phyloP scores from a whole-genome alignment of 2,329 filamentous ascomycete genomes.

The Hypoxylon sp. region DNA sequence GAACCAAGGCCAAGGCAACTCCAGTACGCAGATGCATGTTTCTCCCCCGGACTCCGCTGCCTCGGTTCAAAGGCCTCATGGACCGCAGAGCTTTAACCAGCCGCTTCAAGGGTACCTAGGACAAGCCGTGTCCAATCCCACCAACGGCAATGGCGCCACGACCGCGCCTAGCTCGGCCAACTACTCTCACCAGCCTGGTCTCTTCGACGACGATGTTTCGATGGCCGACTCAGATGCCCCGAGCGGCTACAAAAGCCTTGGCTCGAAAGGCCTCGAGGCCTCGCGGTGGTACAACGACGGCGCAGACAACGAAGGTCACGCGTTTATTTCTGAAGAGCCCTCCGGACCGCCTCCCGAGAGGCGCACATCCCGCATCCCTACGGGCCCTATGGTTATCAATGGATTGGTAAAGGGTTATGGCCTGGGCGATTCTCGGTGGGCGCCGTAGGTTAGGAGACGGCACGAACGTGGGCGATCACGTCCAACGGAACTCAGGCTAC shows the following conservation, averaged over 20 bases:
- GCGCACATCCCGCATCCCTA: not conserved
- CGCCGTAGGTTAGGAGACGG: not conserved
- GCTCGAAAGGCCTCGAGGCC: slow-evolving; percentile 16
- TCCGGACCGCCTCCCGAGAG: slow-evolving; percentile 1
- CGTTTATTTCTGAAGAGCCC: not conserved
- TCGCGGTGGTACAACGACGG: slow-evolving; percentile 32
- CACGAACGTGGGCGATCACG: not conserved
- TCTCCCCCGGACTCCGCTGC: not conserved
- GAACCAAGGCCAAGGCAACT: not conserved
- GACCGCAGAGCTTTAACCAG: slow-evolving; percentile 1
- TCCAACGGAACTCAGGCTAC: not conserved
- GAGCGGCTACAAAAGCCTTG: not conserved
- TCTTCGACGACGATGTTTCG: slow-evolving; percentile 1
- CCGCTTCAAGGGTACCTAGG: slow-evolving; percentile 6
- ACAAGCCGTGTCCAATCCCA: too few species aligned
- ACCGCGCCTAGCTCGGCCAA: not conserved
- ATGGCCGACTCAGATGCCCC: slow-evolving; percentile 8
- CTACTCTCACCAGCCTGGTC: not conserved
- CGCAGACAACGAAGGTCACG: not conserved
- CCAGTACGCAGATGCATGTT: not conserved
- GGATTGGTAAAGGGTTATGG: slow-evolving; percentile 31
- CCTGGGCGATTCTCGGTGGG: slow-evolving; percentile 36
- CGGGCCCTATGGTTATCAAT: slow-evolving; percentile 21
- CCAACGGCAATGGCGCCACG: too few species aligned
- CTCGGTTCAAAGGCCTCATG: not conserved